These are phyloP conservation scores for Diaporthe sp. DNA, from an alignment of 2,329 filamentous ascomycete genomes.

Conservation along the genomic window DNA sequence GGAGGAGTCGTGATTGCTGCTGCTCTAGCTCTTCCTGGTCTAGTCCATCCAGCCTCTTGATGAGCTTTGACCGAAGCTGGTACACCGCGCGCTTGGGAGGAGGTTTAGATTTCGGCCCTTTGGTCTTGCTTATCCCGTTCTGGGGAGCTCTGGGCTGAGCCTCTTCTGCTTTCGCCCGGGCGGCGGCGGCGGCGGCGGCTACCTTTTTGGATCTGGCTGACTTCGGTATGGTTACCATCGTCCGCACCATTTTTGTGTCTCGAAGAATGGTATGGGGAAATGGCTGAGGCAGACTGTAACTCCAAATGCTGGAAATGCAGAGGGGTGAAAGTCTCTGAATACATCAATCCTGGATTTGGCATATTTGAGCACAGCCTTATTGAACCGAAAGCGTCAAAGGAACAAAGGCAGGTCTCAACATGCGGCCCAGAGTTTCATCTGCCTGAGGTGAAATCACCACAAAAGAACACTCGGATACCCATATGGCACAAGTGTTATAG, in stretches of 20 bases:
- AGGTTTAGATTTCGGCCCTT: neutral
- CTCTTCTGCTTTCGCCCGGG: neutral
- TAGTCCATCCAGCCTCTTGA: neutral
- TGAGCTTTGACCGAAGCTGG: neutral
- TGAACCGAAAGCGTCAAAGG: neutral
- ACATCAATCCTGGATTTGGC: neutral
- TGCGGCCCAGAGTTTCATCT: neutral
- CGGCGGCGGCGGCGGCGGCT: neutral
- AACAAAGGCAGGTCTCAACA: neutral
- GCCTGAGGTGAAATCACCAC: neutral
- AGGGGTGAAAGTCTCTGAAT: neutral
- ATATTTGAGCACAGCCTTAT: neutral
- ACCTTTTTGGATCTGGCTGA: no score
- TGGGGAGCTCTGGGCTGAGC: neutral
- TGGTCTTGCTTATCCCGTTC: slow-evolving; percentile 2
- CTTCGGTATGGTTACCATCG: neutral
- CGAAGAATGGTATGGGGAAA: neutral
- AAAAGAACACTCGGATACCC: neutral
- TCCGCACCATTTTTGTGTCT: slow-evolving; percentile 3
- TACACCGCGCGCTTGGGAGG: slow-evolving; percentile 1
- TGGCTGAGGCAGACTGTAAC: neutral
- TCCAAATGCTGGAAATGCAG: neutral
- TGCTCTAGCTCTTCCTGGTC: neutral
- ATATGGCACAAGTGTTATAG: neutral
- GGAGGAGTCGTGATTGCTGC: slow-evolving; percentile 7